Conservation (phyloP, 78 protist genomes). For the Polysphondylium violaceum region DNA sequence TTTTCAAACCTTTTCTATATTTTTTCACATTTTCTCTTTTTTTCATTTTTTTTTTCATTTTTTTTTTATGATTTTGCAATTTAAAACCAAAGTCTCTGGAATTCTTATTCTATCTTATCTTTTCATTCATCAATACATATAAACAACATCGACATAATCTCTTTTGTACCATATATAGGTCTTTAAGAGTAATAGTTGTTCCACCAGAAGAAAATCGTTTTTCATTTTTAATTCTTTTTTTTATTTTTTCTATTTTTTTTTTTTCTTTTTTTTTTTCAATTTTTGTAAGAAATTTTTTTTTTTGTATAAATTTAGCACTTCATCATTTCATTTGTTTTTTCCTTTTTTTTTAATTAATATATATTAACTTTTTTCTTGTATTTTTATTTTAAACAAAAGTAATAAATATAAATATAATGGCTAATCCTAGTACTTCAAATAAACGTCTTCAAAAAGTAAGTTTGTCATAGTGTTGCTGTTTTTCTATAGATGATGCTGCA, state of each 20-base stretch:
- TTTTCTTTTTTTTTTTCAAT: not conserved
- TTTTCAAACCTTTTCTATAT: no score
- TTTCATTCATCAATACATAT: no score
- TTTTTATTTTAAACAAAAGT: constrained; percentile 4
- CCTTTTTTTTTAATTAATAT: not conserved
- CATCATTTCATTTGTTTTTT: not conserved
- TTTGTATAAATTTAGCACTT: not conserved
- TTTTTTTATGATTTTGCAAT: no score
- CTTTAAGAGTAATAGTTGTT: no score
- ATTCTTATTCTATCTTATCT: no score
- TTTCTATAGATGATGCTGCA: not conserved
- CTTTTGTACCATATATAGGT: no score
- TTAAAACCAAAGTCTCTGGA: no score
- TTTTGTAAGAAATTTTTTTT: not conserved
- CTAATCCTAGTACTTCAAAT: constrained; percentile 26
- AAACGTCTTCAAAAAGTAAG: constrained; percentile 72
- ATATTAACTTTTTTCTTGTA: not conserved
- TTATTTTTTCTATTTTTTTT: not conserved
- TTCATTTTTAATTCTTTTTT: constrained; percentile 1
- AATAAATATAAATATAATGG: constrained; percentile 11
- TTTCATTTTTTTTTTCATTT: no score
- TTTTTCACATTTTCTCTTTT: no score
- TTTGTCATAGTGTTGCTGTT: not conserved
- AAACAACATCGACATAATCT: no score
- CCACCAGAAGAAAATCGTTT: no score